phyloP scores from a whole-genome alignment of 495 filamentous ascomycete species.

The Tuber melanosporum region DNA sequence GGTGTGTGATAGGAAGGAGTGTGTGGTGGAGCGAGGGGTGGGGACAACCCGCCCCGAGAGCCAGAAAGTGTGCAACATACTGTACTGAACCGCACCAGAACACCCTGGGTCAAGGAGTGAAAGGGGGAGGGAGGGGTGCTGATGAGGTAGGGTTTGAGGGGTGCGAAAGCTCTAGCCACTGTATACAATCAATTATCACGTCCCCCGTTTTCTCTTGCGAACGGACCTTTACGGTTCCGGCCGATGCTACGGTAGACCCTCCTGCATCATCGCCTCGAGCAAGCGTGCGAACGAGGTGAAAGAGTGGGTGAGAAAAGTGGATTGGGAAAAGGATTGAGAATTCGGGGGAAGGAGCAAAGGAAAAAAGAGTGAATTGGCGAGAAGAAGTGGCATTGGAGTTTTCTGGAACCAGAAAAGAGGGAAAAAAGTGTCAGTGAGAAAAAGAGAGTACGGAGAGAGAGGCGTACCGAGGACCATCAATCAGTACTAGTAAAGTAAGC shows the following conservation, averaged over 20 bases:
- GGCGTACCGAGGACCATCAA: background rate
- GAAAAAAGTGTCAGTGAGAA: background rate
- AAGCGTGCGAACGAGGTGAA: background rate
- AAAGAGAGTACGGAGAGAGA: background rate
- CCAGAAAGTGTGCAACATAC: conserved; percentile 21
- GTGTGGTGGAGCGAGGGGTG: conserved; percentile 20
- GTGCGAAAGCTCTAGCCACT: conserved; percentile 28
- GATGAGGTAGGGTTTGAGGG: conserved; percentile 6
- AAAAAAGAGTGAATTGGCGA: conserved; percentile 22
- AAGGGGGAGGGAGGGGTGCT: conserved; percentile 2
- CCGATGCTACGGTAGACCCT: conserved; percentile 20
- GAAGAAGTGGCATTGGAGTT: background rate
- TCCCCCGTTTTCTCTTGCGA: conserved; percentile 37
- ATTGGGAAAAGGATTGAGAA: conserved; percentile 6
- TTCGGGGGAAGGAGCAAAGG: background rate
- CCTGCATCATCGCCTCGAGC: conserved; percentile 28
- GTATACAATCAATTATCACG: conserved; percentile 35
- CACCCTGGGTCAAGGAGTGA: conserved; percentile 13
- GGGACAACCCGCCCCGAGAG: conserved; percentile 18
- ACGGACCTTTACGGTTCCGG: conserved; percentile 33
- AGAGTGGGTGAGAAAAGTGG: conserved; percentile 1
- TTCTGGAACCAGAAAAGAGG: background rate
- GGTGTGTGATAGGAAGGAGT: background rate
- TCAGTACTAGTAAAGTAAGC: background rate
- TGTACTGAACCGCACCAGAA: conserved; percentile 13